These are phyloP conservation scores for Penicillium coffeae DNA, from an alignment of 495 filamentous ascomycete species.

Conservation along the genomic window DNA sequence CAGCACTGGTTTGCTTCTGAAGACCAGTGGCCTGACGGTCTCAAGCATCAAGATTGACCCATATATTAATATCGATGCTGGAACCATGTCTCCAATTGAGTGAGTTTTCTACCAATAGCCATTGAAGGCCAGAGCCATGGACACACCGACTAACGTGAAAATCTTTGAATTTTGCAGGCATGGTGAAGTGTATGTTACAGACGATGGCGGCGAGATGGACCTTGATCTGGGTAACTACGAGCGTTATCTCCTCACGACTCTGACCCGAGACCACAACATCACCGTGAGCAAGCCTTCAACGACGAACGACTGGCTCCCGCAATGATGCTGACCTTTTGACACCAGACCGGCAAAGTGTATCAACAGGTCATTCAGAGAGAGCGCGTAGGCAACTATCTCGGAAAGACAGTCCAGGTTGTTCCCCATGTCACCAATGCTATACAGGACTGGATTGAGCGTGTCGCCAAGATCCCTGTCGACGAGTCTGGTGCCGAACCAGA, in stretches of 20 bases:
- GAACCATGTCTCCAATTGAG: conserved; percentile 76
- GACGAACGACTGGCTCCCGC: background rate
- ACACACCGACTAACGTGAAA: no score
- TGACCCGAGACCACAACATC: conserved; percentile 25
- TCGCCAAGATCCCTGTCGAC: conserved; percentile 83
- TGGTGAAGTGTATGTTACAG: conserved; percentile 70
- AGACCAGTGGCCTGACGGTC: conserved; percentile 63
- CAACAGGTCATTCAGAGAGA: conserved; percentile 78
- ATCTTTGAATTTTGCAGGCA: conserved; percentile 43
- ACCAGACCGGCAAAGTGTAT: conserved; percentile 83
- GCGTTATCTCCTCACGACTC: conserved; percentile 27
- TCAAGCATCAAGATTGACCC: conserved; percentile 67
- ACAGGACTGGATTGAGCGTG: conserved; percentile 87
- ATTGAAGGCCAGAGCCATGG: background rate
- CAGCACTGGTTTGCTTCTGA: conserved; percentile 66
- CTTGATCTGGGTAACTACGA: conserved; percentile 97
- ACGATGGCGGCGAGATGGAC: conserved; percentile 80
- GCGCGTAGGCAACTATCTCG: conserved; percentile 79
- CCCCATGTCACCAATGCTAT: conserved; percentile 89
- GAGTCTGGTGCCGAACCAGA: conserved; percentile 78
- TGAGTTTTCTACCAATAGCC: conserved; percentile 32
- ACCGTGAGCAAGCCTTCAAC: conserved; percentile 3
- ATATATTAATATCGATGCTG: conserved; percentile 65
- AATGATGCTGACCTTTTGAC: background rate
- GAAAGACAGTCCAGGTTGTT: conserved; percentile 89